These are phyloP conservation scores for Penicillium roqueforti DNA, from an alignment of 495 filamentous ascomycete species.

Conservation along the genomic window DNA sequence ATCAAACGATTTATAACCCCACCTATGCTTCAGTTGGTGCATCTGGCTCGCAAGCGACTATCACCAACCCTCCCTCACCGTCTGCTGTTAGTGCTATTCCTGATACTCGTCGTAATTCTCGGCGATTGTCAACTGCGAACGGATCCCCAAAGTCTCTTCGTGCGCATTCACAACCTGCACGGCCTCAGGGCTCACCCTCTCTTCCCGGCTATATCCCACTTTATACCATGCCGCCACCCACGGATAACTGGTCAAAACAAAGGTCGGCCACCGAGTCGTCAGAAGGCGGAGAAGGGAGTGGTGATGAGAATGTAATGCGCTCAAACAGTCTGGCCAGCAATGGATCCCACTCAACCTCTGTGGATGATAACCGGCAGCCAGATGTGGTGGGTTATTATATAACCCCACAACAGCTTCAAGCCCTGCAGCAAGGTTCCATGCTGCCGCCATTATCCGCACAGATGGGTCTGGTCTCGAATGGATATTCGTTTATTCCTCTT, in stretches of 20 bases:
- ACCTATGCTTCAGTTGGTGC: slow-evolving; percentile 44
- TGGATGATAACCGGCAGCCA: slow-evolving; percentile 47
- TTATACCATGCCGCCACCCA: slow-evolving; percentile 33
- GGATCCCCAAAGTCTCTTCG: slow-evolving; percentile 51
- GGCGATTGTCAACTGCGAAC: slow-evolving; percentile 54
- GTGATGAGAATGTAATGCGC: slow-evolving; percentile 41
- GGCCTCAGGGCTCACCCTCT: slow-evolving; percentile 45
- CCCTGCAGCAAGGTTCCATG: slow-evolving; percentile 43
- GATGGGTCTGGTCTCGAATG: slow-evolving; percentile 45
- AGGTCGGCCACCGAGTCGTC: slow-evolving; percentile 32
- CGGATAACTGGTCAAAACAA: slow-evolving; percentile 33
- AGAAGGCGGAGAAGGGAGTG: slow-evolving; percentile 35
- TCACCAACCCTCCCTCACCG: slow-evolving; percentile 62
- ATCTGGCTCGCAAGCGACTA: slow-evolving; percentile 41
- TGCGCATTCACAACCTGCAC: slow-evolving; percentile 64
- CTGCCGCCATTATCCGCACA: slow-evolving; percentile 44
- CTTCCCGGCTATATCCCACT: slow-evolving; percentile 36
- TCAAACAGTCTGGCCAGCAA: slow-evolving; percentile 38
- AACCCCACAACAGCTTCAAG: slow-evolving; percentile 51
- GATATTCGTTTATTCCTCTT: slow-evolving; percentile 41
- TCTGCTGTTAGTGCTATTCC: slow-evolving; percentile 51
- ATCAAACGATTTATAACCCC: slow-evolving; percentile 46
- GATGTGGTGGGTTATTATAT: slow-evolving; percentile 67
- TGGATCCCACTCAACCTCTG: slow-evolving; percentile 35
- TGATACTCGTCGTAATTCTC: slow-evolving; percentile 53